Conservation (phyloP, 192 early-diverging fungal species). For the Thamnidium elegans region DNA sequence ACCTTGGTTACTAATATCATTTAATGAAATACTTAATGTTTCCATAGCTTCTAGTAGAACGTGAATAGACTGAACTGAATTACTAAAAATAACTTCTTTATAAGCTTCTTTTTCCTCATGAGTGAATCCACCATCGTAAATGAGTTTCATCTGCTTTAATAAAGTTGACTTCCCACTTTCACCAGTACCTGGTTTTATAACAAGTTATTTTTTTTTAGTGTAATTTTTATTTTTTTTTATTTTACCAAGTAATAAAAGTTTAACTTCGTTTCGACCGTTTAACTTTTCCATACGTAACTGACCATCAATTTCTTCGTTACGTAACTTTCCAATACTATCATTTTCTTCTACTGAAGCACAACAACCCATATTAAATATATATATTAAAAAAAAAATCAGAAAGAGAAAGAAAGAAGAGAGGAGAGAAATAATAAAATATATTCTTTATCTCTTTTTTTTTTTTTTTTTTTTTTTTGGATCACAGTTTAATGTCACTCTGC, state of each 20-base stretch:
- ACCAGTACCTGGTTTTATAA: constrained; percentile 61
- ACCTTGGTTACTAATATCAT: constrained; percentile 62
- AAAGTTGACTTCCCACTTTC: constrained; percentile 95
- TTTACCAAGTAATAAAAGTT: constrained; percentile 85
- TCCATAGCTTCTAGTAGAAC: constrained; percentile 94
- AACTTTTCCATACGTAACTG: constrained; percentile 76
- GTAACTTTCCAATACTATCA: constrained; percentile 72
- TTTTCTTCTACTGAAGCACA: constrained; percentile 68
- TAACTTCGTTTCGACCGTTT: constrained; percentile 84
- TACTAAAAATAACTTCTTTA: constrained; percentile 92
- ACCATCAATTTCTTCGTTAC: constrained; percentile 89
- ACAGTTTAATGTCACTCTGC: no score
- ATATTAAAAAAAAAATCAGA: no score
- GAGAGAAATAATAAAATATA: no score
- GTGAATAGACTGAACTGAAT: constrained; percentile 92
- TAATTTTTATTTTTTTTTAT: neutral
- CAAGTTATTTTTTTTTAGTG: neutral
- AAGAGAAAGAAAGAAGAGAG: no score
- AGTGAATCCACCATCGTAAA: constrained; percentile 88
- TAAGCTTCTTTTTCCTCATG: constrained; percentile 83
- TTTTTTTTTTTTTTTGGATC: no score
- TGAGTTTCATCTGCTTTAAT: constrained; percentile 96
- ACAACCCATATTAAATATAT: constrained; percentile 70
- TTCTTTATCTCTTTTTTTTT: no score
- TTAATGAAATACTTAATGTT: constrained; percentile 71